These are phyloP conservation scores for Backusella westeae DNA, from an alignment of 192 early-diverging fungal species.

Conservation along the genomic window DNA sequence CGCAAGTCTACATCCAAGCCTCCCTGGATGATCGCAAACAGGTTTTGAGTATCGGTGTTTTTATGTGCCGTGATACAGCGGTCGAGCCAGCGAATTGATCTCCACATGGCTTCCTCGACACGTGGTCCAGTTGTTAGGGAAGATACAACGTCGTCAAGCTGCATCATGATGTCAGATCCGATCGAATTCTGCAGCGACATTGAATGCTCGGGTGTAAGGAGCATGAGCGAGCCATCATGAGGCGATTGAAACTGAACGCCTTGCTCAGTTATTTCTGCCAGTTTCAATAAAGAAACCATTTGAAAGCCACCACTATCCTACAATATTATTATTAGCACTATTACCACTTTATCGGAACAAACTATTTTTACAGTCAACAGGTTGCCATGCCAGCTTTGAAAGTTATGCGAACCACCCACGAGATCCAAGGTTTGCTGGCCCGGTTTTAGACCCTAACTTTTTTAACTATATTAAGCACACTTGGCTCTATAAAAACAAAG, in stretches of 20 bases:
- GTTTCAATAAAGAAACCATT: conserved; percentile 85
- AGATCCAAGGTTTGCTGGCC: conserved; percentile 73
- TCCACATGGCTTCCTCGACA: conserved; percentile 88
- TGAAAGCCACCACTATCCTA: conserved; percentile 83
- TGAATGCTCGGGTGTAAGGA: conserved; percentile 85
- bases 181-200: conserved; percentile 85
- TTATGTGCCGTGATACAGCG: conserved; percentile 75
- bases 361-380: conserved; percentile 57
- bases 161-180: conserved; percentile 91
- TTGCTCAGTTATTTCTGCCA: conserved; percentile 83
- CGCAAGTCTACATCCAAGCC: conserved; percentile 70
- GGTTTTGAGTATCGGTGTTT: conserved; percentile 69
- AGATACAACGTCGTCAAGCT: conserved; percentile 86
- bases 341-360: background rate
- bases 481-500: background rate
- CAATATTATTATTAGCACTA: background rate
- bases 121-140: conserved; percentile 77
- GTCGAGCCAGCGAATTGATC: conserved; percentile 87
- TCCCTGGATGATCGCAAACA: conserved; percentile 90
- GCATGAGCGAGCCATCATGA: conserved; percentile 74
- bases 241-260: conserved; percentile 86
- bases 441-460: conserved; percentile 35
- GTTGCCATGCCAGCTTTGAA: conserved; percentile 80
- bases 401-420: conserved; percentile 74
- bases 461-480: background rate